Evolutionary conservation across 2,329 filamentous ascomycete genomes (phyloP).

Genomic region (Cercospora sesami): DNA sequence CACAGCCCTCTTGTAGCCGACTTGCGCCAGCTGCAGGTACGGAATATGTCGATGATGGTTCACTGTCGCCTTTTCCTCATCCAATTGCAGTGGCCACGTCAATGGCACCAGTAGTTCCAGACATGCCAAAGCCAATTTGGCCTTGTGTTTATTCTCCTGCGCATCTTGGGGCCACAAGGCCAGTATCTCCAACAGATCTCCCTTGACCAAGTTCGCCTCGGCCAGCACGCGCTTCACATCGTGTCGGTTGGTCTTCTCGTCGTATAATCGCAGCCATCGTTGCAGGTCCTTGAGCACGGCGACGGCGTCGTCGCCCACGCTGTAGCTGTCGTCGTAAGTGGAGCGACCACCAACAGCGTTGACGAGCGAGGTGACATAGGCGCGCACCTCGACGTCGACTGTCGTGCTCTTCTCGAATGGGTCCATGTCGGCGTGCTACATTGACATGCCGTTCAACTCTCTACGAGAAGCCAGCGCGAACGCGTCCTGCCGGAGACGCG

Average conservation of each 20-base stretch:
- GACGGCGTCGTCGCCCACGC: conserved; percentile 88
- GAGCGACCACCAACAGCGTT: conserved; percentile 67
- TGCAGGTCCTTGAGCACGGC: conserved; percentile 91
- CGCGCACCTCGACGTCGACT: conserved; percentile 88
- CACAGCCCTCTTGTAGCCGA: conserved; percentile 84
- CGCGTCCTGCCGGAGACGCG: neutral
- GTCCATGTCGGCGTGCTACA: conserved; percentile 17
- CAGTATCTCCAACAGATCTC: conserved; percentile 86
- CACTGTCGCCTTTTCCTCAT: conserved; percentile 77
- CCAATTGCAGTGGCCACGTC: conserved; percentile 87
- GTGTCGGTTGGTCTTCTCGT: conserved; percentile 83
- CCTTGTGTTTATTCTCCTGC: conserved; percentile 71
- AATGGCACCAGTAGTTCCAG: conserved; percentile 87
- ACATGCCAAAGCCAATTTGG: conserved; percentile 78
- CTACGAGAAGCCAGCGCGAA: neutral
- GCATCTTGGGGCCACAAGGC: conserved; percentile 74
- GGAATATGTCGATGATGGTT: conserved; percentile 93
- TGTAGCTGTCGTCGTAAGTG: conserved; percentile 57
- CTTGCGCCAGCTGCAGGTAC: conserved; percentile 82
- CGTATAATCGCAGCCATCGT: conserved; percentile 80
- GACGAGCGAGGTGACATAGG: conserved; percentile 89
- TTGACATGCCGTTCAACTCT: neutral
- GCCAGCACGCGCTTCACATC: conserved; percentile 91
- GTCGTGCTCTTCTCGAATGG: conserved; percentile 31
- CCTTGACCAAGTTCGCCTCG: conserved; percentile 87